These are phyloP conservation scores for Oidiodendron maius DNA, from an alignment of 495 filamentous ascomycete genomes.

Conservation along the genomic window DNA sequence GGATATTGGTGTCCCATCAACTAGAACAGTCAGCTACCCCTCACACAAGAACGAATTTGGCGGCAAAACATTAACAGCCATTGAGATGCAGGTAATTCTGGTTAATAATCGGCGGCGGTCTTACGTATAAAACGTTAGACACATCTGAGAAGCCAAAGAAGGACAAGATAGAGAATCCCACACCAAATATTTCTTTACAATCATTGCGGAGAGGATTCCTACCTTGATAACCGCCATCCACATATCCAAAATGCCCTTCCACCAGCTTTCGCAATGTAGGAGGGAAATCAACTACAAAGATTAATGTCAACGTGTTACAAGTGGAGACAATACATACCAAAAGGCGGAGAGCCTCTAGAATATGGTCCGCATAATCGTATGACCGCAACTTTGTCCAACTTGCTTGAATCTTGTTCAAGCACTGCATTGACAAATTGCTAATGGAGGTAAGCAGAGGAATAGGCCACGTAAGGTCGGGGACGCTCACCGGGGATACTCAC, in stretches of 20 bases:
- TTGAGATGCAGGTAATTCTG: too few relatives aligned
- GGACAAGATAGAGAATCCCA: too few relatives aligned
- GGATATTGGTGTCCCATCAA: slow-evolving; percentile 31
- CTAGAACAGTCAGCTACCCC: too few relatives aligned
- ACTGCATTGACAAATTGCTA: slow-evolving; percentile 48
- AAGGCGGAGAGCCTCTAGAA: slow-evolving; percentile 37
- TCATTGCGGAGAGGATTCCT: too few relatives aligned
- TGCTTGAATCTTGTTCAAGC: slow-evolving; percentile 36
- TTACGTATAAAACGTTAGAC: too few relatives aligned
- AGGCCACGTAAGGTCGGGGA: too few relatives aligned
- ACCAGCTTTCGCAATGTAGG: slow-evolving; percentile 26
- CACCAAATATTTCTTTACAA: too few relatives aligned
- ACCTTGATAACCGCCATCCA: slow-evolving; percentile 36
- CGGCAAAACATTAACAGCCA: too few relatives aligned
- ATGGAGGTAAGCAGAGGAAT: neutral
- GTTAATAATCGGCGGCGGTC: too few relatives aligned
- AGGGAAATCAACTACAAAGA: slow-evolving; percentile 29
- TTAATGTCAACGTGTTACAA: neutral
- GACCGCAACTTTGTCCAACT: slow-evolving; percentile 41
- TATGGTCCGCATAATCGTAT: slow-evolving; percentile 43
- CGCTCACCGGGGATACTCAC: too few relatives aligned
- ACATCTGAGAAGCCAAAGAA: too few relatives aligned
- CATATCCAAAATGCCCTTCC: slow-evolving; percentile 29
- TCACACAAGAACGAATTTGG: too few relatives aligned
- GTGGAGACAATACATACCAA: slow-evolving; percentile 9